phyloP scores from a whole-genome alignment of 2,329 filamentous ascomycete species.

The Pezicula carpinea region DNA sequence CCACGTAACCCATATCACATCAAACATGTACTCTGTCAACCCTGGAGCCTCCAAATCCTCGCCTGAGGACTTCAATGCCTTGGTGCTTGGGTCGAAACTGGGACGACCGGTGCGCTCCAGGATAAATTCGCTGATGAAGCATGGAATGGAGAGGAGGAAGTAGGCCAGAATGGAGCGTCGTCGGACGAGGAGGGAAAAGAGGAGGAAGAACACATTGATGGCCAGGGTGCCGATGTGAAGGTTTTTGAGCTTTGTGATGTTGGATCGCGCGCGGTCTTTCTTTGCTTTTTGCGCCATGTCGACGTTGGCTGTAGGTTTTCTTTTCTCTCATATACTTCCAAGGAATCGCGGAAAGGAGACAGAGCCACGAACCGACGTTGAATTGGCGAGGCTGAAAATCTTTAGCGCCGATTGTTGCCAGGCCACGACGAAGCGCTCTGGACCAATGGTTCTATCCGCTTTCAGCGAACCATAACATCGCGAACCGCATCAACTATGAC shows the following conservation, averaged over 20 bases:
- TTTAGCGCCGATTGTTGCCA: constrained; percentile 9
- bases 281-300: constrained; percentile 31
- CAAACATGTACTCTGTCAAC: constrained; percentile 97
- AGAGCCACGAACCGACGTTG: too few relatives aligned
- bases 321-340: too few relatives aligned
- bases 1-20: constrained; percentile 94
- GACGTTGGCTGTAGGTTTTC: background rate
- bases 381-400: constrained; percentile 18
- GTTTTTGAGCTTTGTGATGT: constrained; percentile 70
- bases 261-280: constrained; percentile 66
- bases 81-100: constrained; percentile 52
- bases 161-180: constrained; percentile 66
- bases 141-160: constrained; percentile 66
- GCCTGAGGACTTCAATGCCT: constrained; percentile 62
- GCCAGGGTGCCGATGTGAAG: constrained; percentile 72
- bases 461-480: constrained; percentile 23
- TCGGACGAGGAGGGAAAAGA: constrained; percentile 60
- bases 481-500: constrained; percentile 9
- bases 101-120: constrained; percentile 84
- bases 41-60: constrained; percentile 86
- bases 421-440: constrained; percentile 7
- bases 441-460: constrained; percentile 17
- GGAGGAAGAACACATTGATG: constrained; percentile 70
- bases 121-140: constrained; percentile 75
- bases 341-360: too few relatives aligned